Evolutionary conservation across 2,329 filamentous ascomycete genomes (phyloP).

Genomic region (Penicillium sp.): DNA sequence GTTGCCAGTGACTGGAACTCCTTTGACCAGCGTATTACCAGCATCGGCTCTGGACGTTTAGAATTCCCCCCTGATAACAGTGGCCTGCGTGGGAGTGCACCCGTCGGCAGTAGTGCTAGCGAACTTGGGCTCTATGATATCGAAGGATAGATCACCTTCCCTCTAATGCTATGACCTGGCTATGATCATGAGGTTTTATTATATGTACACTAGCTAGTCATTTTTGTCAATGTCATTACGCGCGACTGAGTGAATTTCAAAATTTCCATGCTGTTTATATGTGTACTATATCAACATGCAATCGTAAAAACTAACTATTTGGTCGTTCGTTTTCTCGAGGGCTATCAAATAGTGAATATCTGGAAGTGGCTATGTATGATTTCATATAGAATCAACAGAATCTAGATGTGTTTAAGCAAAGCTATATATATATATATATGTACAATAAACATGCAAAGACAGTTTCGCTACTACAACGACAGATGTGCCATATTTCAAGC

Average conservation of each 20-base stretch:
- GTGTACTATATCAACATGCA: not conserved
- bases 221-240: constrained; percentile 17
- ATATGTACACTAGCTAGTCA: constrained; percentile 18
- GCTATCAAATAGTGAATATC: not conserved
- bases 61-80: constrained; percentile 50
- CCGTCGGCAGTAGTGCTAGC: constrained; percentile 52
- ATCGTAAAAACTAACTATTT: not conserved
- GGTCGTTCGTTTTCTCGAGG: not conserved
- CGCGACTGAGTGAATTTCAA: constrained; percentile 13
- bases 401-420: not conserved
- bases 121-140: constrained; percentile 61
- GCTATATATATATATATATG: not conserved
- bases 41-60: constrained; percentile 63
- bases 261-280: not conserved
- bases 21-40: constrained; percentile 64
- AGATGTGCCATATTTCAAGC: not conserved
- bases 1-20: constrained; percentile 76
- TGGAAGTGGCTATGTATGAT: not conserved
- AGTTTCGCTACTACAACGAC: not conserved
- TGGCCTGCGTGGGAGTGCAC: constrained; percentile 60
- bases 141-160: constrained; percentile 57
- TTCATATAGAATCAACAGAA: not conserved
- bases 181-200: constrained; percentile 2
- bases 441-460: not conserved
- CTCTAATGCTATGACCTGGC: constrained; percentile 56